phyloP scores from a whole-genome alignment of 2,329 filamentous ascomycete genomes.

The Claviceps pusilla region DNA sequence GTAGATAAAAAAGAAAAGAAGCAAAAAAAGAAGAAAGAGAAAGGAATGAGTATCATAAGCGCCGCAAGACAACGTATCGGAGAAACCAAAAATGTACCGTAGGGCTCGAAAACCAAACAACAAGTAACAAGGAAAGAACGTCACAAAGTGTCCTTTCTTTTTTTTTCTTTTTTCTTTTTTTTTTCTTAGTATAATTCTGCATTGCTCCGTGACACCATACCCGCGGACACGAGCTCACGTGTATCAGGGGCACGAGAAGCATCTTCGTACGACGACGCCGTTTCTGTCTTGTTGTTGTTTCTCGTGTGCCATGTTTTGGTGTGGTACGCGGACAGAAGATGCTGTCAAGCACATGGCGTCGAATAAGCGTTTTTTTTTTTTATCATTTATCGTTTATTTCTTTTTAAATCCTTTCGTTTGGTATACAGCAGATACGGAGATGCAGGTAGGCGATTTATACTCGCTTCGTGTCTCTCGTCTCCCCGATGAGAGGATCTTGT shows the following conservation, averaged over 20 bases:
- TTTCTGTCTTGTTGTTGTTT: background rate
- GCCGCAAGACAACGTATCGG: background rate
- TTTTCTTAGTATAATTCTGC: background rate
- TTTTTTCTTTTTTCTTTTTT: too few species aligned
- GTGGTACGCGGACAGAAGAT: background rate
- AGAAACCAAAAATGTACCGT: background rate
- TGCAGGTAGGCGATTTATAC: too few species aligned
- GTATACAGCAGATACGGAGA: too few species aligned
- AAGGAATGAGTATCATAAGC: background rate
- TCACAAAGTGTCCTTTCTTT: too few species aligned
- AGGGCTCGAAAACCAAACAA: background rate
- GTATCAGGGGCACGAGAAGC: background rate
- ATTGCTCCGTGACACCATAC: background rate
- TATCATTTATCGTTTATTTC: too few species aligned
- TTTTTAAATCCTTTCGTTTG: too few species aligned
- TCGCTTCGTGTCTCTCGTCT: too few species aligned
- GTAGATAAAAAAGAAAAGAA: too few species aligned
- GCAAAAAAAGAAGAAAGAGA: too few species aligned
- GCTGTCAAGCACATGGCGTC: background rate
- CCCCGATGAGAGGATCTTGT: too few species aligned
- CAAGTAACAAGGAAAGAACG: background rate
- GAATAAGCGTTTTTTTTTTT: too few species aligned
- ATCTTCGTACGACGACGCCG: background rate
- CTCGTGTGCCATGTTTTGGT: background rate
- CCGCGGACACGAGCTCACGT: conserved; percentile 1